Evolutionary conservation across 805 yeast genomes (phyloP), one percentile per base, ranked within the genome.

Genomic region (Myxozyma neglecta): DNA sequence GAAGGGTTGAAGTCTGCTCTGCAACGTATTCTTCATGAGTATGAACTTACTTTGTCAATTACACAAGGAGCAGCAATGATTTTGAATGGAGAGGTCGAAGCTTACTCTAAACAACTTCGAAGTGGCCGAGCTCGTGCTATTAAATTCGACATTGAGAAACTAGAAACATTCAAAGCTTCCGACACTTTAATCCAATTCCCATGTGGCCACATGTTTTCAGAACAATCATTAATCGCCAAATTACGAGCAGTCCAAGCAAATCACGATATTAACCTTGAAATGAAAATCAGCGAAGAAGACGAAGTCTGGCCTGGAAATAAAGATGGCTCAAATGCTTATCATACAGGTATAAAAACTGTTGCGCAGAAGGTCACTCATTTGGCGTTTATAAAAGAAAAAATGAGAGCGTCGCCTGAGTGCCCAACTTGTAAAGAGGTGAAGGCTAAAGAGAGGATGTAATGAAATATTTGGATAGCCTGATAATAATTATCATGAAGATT

Each of bases 1-100:
- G 83, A 80, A 3, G 96, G 89, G 0, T 76, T 93, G 51, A 83
- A 83, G 66, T 75, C 75, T 1, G 84, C 89, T 0, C 75, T 93
- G 40, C 75, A 82, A 11, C 80, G 82, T 18, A 86, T 93, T 11
- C 79, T 87, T 10, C 79, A 76, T 35, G 89, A 87, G 64, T 85
- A 88, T 62, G 87, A 84, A 18, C 73, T 88, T 6, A 54, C 61
- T 45, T 24, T 63, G 18, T 63, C 67, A 7, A 63, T 63, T 34
- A 59, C 67, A 11, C 66, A 61, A 16, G 67, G 67, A 24, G 56
- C 56, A 16, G 48, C 49, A 8, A 45, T 34, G 54, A 53, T 49
- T 24, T 50, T 53, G 6, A 36, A 59, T 18, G 56, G 59, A 29
- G 63, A 59, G 24, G 64, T 59, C 43, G 60, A 55, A 35, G 47